phyloP scores from a whole-genome alignment of 75 land plant species.

The Picea glauca region DNA sequence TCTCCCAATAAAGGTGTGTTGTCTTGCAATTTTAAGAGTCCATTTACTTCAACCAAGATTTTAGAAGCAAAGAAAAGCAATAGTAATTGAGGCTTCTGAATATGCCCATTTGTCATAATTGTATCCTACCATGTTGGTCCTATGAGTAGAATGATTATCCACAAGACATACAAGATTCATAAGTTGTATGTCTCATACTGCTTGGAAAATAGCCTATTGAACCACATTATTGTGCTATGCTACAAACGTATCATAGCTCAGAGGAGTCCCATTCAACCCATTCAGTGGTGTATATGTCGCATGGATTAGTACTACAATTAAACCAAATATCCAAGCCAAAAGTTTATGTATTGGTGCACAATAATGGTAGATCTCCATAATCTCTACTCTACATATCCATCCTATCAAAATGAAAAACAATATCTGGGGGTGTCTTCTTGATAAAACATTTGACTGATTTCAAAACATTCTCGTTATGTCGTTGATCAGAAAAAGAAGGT shows the following conservation, averaged over 20 bases:
- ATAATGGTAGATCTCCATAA: slow-evolving; percentile 80
- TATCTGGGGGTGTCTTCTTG: slow-evolving; percentile 76
- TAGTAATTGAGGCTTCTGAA: slow-evolving; percentile 78
- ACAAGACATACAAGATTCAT: slow-evolving; percentile 92
- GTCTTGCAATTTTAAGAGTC: slow-evolving; percentile 74
- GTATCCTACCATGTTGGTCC: slow-evolving; percentile 74
- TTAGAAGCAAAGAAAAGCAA: slow-evolving; percentile 82
- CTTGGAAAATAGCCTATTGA: slow-evolving; percentile 82
- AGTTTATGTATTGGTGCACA: slow-evolving; percentile 48
- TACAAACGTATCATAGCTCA: slow-evolving; percentile 87
- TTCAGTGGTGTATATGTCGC: background rate
- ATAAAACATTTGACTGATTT: slow-evolving; percentile 57
- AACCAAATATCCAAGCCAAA: slow-evolving; percentile 86
- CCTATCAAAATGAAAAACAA: slow-evolving; percentile 87
- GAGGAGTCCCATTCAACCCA: slow-evolving; percentile 71
- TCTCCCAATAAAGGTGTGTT: slow-evolving; percentile 62
- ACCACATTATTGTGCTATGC: slow-evolving; percentile 89
- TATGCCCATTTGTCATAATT: slow-evolving; percentile 79
- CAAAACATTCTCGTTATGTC: slow-evolving; percentile 41
- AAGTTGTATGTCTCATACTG: slow-evolving; percentile 85
- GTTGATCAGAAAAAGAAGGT: no score
- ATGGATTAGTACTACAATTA: slow-evolving; percentile 87
- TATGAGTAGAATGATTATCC: slow-evolving; percentile 83
- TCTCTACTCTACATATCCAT: slow-evolving; percentile 80
- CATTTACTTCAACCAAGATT: slow-evolving; percentile 84